Conservation (phyloP, 2,329 filamentous ascomycete species). For the Alternaria sp. region DNA sequence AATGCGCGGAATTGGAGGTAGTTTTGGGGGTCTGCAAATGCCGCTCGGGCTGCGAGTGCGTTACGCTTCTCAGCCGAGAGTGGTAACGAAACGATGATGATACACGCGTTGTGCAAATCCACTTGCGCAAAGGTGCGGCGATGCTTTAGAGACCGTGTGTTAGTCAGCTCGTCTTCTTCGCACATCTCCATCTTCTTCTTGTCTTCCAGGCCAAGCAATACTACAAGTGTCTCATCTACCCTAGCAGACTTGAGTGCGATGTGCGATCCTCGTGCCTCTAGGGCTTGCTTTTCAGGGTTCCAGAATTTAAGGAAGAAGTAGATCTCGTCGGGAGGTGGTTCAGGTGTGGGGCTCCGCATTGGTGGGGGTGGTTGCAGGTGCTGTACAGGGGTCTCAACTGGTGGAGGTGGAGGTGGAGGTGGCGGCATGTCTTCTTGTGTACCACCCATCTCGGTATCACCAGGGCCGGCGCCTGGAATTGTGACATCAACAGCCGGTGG, state of each 20-base stretch:
- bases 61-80: constrained; percentile 40
- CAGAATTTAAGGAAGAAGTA: constrained; percentile 55
- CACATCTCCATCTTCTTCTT: constrained; percentile 59
- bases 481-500: constrained; percentile 35
- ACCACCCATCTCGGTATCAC: constrained; percentile 50
- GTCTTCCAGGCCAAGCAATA: constrained; percentile 43
- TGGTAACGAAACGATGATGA: constrained; percentile 45
- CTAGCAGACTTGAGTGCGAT: constrained; percentile 42
- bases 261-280: constrained; percentile 46
- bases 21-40: constrained; percentile 46
- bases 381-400: constrained; percentile 25
- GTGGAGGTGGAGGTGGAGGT: constrained; percentile 28
- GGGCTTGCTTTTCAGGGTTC: constrained; percentile 45
- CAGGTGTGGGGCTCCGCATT: constrained; percentile 29
- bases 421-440: constrained; percentile 42
- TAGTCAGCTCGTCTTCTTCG: constrained; percentile 55
- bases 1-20: constrained; percentile 56
- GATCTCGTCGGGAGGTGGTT: constrained; percentile 44
- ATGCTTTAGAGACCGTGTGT: constrained; percentile 38
- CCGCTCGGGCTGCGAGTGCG: constrained; percentile 43
- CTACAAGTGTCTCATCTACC: constrained; percentile 46
- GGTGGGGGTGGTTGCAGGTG: constrained; percentile 31
- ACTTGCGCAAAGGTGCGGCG: constrained; percentile 46
- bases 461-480: constrained; percentile 22
- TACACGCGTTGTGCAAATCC: constrained; percentile 43